Conservation (phyloP, 345 rosid species). For the Eutrema heterophyllum region DNA sequence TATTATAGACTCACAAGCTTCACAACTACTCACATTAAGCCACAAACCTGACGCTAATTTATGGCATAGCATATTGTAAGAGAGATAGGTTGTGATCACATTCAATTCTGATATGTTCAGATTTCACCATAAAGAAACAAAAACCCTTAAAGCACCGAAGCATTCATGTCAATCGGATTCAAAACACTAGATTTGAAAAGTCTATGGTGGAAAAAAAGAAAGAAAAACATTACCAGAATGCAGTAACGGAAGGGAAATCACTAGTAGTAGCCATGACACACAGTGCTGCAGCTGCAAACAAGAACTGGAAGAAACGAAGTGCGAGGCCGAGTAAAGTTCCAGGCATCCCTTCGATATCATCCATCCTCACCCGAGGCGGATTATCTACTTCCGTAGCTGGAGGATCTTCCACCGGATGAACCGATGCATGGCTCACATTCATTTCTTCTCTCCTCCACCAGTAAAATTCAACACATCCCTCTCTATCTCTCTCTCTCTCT, state of each 20-base stretch:
- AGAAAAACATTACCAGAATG: constrained; percentile 49
- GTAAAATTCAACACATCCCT: constrained; percentile 11
- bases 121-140: neutral
- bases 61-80: neutral
- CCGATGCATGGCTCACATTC: constrained; percentile 89
- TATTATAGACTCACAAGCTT: neutral
- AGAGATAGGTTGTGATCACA: neutral
- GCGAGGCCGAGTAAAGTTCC: constrained; percentile 69
- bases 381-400: constrained; percentile 57
- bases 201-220: neutral
- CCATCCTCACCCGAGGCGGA: constrained; percentile 65
- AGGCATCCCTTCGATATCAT: constrained; percentile 78
- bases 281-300: constrained; percentile 51
- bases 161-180: neutral
- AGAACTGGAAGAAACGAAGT: constrained; percentile 57
- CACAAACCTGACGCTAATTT: neutral
- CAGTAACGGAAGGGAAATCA: constrained; percentile 69
- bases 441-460: constrained; percentile 41
- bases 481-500: neutral
- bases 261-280: constrained; percentile 68
- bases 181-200: neutral
- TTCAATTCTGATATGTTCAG: neutral
- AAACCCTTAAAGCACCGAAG: neutral
- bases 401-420: constrained; percentile 71
- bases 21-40: neutral